phyloP scores from a whole-genome alignment of 352 stramenopile species.

The Phytophthora crassamura region DNA sequence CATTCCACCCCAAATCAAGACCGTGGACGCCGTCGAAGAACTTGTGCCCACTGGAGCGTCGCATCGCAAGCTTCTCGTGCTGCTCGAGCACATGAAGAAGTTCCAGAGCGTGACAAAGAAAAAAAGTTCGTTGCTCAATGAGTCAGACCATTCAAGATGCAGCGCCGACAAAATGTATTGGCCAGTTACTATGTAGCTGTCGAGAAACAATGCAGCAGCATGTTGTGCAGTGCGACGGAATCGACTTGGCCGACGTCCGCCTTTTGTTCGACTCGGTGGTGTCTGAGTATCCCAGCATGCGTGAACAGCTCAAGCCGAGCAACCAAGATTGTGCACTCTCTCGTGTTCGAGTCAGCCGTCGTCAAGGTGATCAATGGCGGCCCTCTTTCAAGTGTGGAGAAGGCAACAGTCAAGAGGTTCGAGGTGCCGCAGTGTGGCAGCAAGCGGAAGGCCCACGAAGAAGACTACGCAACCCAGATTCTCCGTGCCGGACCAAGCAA shows the following conservation, averaged over 20 bases:
- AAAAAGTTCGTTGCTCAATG: no score
- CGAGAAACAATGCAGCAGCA: no score
- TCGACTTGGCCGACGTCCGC: slow-evolving; percentile 12
- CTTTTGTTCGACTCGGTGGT: slow-evolving; percentile 11
- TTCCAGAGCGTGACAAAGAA: slow-evolving; percentile 20
- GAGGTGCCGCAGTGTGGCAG: background rate
- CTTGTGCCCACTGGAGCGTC: background rate
- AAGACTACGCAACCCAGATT: slow-evolving; percentile 6
- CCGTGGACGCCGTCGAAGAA: slow-evolving; percentile 7
- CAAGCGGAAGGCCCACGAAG: slow-evolving; percentile 1
- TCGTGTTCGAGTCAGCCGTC: slow-evolving; percentile 2
- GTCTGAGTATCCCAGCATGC: slow-evolving; percentile 1
- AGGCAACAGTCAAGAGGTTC: background rate
- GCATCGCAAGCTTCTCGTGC: slow-evolving; percentile 28
- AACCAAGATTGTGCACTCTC: slow-evolving; percentile 8
- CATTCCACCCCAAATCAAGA: background rate
- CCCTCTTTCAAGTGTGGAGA: background rate
- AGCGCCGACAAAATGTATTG: no score
- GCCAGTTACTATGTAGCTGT: no score
- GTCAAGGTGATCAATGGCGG: slow-evolving; percentile 17
- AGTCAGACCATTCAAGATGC: no score
- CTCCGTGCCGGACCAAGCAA: background rate
- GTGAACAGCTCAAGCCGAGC: slow-evolving; percentile 1
- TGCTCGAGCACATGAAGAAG: slow-evolving; percentile 29
- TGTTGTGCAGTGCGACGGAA: slow-evolving; percentile 7